phyloP scores from a whole-genome alignment of 2,329 filamentous ascomycete genomes.

The Neofusicoccum kwambonambiense region DNA sequence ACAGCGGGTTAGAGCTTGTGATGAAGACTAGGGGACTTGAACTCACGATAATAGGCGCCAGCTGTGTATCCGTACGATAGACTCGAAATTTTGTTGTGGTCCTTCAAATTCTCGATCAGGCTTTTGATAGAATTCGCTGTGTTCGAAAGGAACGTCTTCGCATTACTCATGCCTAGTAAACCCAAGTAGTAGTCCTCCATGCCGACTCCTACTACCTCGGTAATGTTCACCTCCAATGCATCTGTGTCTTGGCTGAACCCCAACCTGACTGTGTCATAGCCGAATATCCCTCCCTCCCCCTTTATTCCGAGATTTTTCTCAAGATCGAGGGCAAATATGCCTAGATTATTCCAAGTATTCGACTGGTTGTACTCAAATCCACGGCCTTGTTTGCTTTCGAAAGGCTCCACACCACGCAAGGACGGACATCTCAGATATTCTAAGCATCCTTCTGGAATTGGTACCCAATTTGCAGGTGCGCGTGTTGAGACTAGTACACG shows the following conservation, averaged over 20 bases:
- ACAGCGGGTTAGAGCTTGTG: too few relatives aligned
- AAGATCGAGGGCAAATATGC: constrained; percentile 32
- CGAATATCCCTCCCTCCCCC: constrained; percentile 26
- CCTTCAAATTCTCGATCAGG: constrained; percentile 30
- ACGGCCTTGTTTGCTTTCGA: constrained; percentile 28
- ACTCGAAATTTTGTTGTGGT: constrained; percentile 32
- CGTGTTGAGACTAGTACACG: constrained; percentile 36
- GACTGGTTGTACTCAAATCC: constrained; percentile 33
- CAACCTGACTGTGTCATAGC: constrained; percentile 32
- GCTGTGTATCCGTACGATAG: constrained; percentile 37
- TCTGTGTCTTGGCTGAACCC: constrained; percentile 16
- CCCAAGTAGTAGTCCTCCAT: constrained; percentile 31
- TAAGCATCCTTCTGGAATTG: constrained; percentile 27
- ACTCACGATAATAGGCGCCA: constrained; percentile 21
- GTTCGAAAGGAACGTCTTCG: constrained; percentile 31
- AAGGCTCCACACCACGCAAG: constrained; percentile 31
- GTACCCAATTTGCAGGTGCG: constrained; percentile 28
- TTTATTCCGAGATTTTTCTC: constrained; percentile 31
- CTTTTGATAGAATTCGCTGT: constrained; percentile 26
- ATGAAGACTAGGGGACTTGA: too few relatives aligned
- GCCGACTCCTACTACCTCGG: constrained; percentile 30
- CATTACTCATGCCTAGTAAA: not conserved
- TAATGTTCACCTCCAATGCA: constrained; percentile 22
- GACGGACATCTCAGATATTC: too few relatives aligned
- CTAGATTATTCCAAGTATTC: constrained; percentile 32